Evolutionary conservation across 768 basidiomycete species (phyloP), one percentile per base, ranked within the genome.

Genomic region (Pilatotrama ljubarskyi): DNA sequence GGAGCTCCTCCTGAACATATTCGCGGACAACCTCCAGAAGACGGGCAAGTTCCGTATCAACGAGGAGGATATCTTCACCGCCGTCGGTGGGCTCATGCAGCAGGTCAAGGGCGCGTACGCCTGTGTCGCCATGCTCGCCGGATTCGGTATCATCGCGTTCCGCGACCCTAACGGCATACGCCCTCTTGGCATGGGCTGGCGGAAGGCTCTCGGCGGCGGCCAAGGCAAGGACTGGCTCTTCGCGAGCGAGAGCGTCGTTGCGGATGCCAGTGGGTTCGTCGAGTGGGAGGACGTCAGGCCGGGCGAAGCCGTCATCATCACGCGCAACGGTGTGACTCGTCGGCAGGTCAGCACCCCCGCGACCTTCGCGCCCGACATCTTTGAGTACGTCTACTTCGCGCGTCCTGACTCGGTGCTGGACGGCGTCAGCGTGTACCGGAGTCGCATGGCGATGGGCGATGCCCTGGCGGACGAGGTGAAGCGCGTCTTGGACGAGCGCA

Each of bases 11-110:
- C 84, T 99, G 63, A 99, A 99, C 76, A 93, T 97, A 66, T 93
- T 99, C 72, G 97, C 97, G 53, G 86, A 98, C 80, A 95, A 96
- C 68, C 84, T 99, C 17, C 97, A 99, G 70, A 88, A 98, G 73
- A 98, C 96, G 10, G 97, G 96, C 55, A 99, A 99, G 75, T 95
- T 98, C 76, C 92, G 95, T 61, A 99, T 98, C 78, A 98, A 98
- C 71, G 96, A 98, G 71, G 97, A 99, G 66, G 97, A 99, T 75
- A 97, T 99, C 65, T 98, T 99, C 75, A 91, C 86, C 15, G 96
- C 97, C 32, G 86, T 98, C 54, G 83, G 90, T 13, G 90, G 90
- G 7, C 82, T 98, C 73, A 98, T 95, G 88, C 76, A 82, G 58
- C 88, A 93, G 63, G 88, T 88, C 72, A 88, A 83, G 68, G 97